Conservation (phyloP, 805 yeast species). For the Ogataea nitratoaversa region DNA sequence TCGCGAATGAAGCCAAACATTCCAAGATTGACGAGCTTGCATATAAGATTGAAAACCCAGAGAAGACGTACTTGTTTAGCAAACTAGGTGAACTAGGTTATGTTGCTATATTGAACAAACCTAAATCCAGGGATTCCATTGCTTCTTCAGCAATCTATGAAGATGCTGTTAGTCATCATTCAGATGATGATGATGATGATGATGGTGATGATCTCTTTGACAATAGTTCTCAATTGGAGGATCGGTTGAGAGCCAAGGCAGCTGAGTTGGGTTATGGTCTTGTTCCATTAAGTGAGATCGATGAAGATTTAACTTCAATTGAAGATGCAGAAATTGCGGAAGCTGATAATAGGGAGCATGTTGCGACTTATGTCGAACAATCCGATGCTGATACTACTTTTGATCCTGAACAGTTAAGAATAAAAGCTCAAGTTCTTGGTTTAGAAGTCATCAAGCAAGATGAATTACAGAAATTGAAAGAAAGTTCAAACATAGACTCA, state of each 20-base stretch:
- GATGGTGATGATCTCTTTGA: conserved; percentile 11
- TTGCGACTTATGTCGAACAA: conserved; percentile 4
- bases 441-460: conserved; percentile 12
- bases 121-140: conserved; percentile 1
- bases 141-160: conserved; percentile 8
- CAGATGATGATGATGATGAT: conserved; percentile 8
- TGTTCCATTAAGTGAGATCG: conserved; percentile 24
- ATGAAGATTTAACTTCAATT: conserved; percentile 22
- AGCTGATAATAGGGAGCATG: conserved; percentile 4
- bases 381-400: neutral
- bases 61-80: conserved; percentile 19
- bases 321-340: conserved; percentile 16
- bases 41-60: conserved; percentile 10
- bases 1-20: neutral
- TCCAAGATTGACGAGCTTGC: conserved; percentile 2
- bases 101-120: conserved; percentile 1
- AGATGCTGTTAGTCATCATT: conserved; percentile 20
- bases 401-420: conserved; percentile 8
- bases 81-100: conserved; percentile 15
- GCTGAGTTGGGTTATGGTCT: conserved; percentile 32
- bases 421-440: conserved; percentile 17
- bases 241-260: conserved; percentile 32
- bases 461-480: conserved; percentile 12
- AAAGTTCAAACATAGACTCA: conserved; percentile 5
- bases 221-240: conserved; percentile 23